A percentile compares a stretch with the other conserved stretches of the same genome.
phyloP scores from a whole-genome alignment of 139 green algal species.

The Trebouxia sp. region DNA sequence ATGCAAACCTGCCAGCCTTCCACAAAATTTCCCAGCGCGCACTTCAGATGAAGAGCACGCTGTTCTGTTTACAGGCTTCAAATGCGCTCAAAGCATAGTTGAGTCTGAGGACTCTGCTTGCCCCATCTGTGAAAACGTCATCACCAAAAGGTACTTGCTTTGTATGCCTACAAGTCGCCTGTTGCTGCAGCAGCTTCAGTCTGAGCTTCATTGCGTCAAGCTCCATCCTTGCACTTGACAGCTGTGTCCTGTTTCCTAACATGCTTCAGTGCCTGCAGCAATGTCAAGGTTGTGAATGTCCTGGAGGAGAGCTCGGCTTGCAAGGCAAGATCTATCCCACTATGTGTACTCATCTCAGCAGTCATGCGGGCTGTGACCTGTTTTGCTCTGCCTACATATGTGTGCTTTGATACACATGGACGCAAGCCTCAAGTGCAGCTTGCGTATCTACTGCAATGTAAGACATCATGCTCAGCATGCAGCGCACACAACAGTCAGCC shows the following conservation, averaged over 20 bases:
- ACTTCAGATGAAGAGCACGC: background rate
- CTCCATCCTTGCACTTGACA: no score
- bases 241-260: background rate
- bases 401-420: no score
- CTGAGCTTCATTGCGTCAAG: no score
- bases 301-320: conserved; percentile 33
- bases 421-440: no score
- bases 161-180: background rate
- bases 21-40: background rate
- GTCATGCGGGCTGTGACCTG: background rate
- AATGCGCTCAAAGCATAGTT: conserved; percentile 57
- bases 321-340: conserved; percentile 29
- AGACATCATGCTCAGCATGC: no score
- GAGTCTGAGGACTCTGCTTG: conserved; percentile 53
- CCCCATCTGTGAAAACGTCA: conserved; percentile 55
- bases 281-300: conserved; percentile 55
- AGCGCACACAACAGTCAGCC: no score
- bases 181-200: no score
- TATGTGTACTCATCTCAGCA: background rate
- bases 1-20: background rate
- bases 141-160: conserved; percentile 47
- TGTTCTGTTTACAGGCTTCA: conserved; percentile 42
- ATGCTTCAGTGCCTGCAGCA: conserved; percentile 38
- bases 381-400: background rate
- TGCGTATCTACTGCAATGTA: no score